Percentiles rank a stretch among this genome's conserved stretches.
These are phyloP conservation scores for Nicotiana knightiana DNA, from an alignment of 257 asterid genomes.

Conservation along the genomic window DNA sequence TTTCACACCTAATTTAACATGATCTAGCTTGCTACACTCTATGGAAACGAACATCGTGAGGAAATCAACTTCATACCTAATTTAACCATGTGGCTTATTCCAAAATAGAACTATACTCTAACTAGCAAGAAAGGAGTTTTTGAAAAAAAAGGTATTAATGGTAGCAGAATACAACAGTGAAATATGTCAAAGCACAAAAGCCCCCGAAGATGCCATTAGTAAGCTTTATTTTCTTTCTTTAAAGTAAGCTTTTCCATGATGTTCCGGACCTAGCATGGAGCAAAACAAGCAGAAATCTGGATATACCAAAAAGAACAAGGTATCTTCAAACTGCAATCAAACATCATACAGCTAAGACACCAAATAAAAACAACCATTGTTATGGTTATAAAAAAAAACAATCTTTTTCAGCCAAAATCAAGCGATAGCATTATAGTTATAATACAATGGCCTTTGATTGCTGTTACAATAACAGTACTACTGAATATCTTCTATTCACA, in stretches of 20 bases:
- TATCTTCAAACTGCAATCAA: not conserved
- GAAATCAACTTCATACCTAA: not conserved
- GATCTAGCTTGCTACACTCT: not conserved
- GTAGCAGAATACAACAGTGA: not conserved
- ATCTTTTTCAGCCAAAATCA: not conserved
- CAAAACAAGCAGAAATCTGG: not conserved
- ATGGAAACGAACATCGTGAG: not conserved
- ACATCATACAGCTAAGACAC: not conserved
- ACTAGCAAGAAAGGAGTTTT: not conserved
- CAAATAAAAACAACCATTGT: not conserved
- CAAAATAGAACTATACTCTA: not conserved
- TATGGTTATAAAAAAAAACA: not conserved
- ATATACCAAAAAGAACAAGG: not conserved
- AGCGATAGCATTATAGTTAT: not conserved
- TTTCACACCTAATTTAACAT: not conserved
- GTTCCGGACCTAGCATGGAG: not conserved
- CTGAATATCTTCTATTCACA: not conserved
- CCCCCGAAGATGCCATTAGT: not conserved
- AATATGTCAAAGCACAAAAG: not conserved
- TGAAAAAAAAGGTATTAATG: not conserved
- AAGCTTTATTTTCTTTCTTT: not conserved
- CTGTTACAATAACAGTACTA: not conserved
- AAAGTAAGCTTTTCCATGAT: not conserved
- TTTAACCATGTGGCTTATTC: not conserved
- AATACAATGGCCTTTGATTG: not conserved